Percentiles rank a stretch among this genome's conserved stretches.
These are phyloP conservation scores for Mucor indicus DNA, from an alignment of 371 early-diverging fungal genomes.

Conservation along the genomic window DNA sequence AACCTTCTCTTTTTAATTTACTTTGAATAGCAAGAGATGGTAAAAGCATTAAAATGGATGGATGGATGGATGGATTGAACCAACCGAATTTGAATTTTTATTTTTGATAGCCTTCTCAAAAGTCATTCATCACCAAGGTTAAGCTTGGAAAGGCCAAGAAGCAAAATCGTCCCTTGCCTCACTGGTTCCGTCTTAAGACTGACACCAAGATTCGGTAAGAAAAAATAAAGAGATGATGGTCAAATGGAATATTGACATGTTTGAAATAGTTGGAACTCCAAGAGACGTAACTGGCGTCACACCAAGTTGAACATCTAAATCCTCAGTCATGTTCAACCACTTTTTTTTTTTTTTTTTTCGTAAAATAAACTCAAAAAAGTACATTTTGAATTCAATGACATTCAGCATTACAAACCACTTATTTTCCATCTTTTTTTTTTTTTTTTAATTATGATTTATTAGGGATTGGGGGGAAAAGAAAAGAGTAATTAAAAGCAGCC, in stretches of 20 bases:
- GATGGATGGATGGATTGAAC: constrained; percentile 27
- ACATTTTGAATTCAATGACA: not conserved
- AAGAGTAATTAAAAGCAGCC: constrained; percentile 29
- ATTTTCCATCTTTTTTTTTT: not conserved
- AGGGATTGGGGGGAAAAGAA: not conserved
- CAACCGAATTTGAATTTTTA: constrained; percentile 93
- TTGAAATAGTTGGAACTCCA: constrained; percentile 86
- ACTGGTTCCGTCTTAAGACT: constrained; percentile 96
- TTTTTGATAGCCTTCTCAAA: constrained; percentile 88
- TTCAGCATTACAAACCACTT: constrained; percentile 41
- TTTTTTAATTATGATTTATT: not conserved
- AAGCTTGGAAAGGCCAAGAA: constrained; percentile 97
- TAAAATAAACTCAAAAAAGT: too few species aligned
- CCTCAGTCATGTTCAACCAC: too few species aligned
- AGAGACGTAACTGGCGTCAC: constrained; percentile 99
- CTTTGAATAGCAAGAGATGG: constrained; percentile 4
- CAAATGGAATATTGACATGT: not conserved
- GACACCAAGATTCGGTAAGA: constrained; percentile 89
- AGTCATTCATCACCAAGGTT: constrained; percentile 96
- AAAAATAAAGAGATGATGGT: constrained; percentile 90
- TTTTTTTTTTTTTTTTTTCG: too few species aligned
- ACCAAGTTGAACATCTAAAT: constrained; percentile 97
- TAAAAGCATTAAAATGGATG: constrained; percentile 11
- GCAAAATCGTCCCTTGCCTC: constrained; percentile 98
- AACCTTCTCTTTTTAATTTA: constrained; percentile 14